phyloP scores from a whole-genome alignment of 176 grass and related monocot species.

The Oryza meridionalis region DNA sequence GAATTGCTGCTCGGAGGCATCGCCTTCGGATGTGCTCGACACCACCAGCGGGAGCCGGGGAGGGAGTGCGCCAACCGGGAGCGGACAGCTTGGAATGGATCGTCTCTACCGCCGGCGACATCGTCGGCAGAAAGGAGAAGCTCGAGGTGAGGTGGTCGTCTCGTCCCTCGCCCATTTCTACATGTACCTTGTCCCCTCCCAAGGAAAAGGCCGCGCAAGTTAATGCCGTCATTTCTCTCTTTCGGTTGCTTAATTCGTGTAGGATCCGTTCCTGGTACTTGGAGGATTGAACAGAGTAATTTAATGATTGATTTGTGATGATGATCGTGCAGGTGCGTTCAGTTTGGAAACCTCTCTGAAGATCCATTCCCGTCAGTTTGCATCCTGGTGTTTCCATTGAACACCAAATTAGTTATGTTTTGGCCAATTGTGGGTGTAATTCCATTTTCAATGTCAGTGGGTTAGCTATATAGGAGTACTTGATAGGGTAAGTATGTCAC shows the following conservation, averaged over 20 bases:
- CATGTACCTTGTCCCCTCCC: slow-evolving; percentile 14
- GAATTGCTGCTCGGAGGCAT: too few relatives aligned
- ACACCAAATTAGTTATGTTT: slow-evolving; percentile 58
- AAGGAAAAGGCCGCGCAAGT: slow-evolving; percentile 75
- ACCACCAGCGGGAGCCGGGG: too few relatives aligned
- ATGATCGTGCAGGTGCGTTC: slow-evolving; percentile 54
- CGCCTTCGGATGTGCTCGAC: too few relatives aligned
- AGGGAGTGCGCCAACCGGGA: too few relatives aligned
- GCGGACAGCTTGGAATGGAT: too few relatives aligned
- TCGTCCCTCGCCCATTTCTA: too few relatives aligned
- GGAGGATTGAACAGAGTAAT: neutral
- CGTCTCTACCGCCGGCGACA: too few relatives aligned
- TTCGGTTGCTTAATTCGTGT: neutral
- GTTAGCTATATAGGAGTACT: neutral
- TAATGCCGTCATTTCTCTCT: neutral
- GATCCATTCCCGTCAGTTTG: slow-evolving; percentile 85
- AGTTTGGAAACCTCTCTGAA: slow-evolving; percentile 75
- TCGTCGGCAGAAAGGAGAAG: too few relatives aligned
- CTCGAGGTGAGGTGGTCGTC: too few relatives aligned
- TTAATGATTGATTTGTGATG: neutral
- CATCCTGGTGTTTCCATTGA: slow-evolving; percentile 62
- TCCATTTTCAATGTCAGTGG: neutral
- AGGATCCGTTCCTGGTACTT: neutral
- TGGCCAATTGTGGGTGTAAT: too few relatives aligned
- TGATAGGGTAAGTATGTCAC: neutral